Conservation (phyloP, 192 early-diverging fungal genomes). For the Coemansia sp. region DNA sequence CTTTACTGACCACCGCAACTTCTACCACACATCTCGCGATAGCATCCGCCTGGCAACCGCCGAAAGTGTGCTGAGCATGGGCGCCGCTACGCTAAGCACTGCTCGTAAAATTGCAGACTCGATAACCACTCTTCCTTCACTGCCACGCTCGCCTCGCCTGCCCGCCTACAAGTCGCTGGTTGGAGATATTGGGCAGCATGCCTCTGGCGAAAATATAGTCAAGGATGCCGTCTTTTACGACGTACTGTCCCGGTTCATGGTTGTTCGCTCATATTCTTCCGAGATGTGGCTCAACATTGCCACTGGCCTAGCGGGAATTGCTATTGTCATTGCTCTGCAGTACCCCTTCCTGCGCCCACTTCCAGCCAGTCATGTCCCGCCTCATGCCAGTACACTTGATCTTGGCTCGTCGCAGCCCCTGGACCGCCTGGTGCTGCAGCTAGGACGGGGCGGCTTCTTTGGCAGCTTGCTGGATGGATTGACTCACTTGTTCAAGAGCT, state of each 20-base stretch:
- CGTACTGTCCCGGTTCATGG: conserved; percentile 36
- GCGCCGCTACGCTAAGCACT: conserved; percentile 52
- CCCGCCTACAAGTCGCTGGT: conserved; percentile 2
- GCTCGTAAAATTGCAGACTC: conserved; percentile 56
- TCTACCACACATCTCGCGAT: conserved; percentile 66
- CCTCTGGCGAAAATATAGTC: conserved; percentile 3
- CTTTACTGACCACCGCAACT: conserved; percentile 60
- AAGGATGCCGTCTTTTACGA: conserved; percentile 47
- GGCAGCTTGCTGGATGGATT: conserved; percentile 25
- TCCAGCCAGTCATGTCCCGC: neutral
- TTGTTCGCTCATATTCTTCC: conserved; percentile 40
- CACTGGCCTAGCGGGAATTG: conserved; percentile 29
- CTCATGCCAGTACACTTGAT: neutral
- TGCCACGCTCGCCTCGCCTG: conserved; percentile 38
- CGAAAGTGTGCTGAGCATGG: conserved; percentile 65
- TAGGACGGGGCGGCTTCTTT: conserved; percentile 40
- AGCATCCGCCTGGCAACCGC: conserved; percentile 53
- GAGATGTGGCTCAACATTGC: conserved; percentile 31
- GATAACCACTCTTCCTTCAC: conserved; percentile 7
- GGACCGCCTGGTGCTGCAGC: conserved; percentile 40
- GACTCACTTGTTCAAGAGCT: conserved; percentile 17
- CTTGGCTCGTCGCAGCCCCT: conserved; percentile 2
- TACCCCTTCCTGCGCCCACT: conserved; percentile 41
- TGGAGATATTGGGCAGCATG: conserved; percentile 8
- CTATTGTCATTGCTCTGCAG: conserved; percentile 23